Base-by-base conservation (phyloP, 768 basidiomycete species). In the Boletus vermiculosoides region DNA sequence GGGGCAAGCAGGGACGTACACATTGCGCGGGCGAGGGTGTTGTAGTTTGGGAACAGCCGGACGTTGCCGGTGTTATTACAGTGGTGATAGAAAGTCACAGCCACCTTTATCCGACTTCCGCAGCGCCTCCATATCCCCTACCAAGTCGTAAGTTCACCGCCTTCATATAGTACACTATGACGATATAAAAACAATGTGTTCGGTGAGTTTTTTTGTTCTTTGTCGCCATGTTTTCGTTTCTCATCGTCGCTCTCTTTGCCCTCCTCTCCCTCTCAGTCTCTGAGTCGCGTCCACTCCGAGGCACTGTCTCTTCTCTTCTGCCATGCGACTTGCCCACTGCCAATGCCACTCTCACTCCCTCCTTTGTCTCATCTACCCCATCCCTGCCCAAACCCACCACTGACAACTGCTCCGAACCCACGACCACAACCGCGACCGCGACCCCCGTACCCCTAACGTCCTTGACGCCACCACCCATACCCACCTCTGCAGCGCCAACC, bases 161-260 rank as follows among this genome's bases (percentile, higher is more conserved):
- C 28, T 28, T n/a, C n/a, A n/a, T n/a, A n/a, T n/a, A n/a, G n/a
- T n/a, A 4, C 28, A 7, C 28, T 13, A 1, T 37, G 30, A 25
- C 13, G 9, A 7, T 44, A 52, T 45, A 52, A 52, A 49, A 5
- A 15, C 33, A 7, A 3, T 10, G 15, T n/a, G 5, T 0, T 6
- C 13, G 28, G 37, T 15, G 1, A 3, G 41, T 45, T 4, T 0
- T 25, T 20, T 22, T 20, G 15, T 4, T 13, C 6, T 28, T 25
- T 16, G 11, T 72, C 55, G 60, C 62, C 50, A 55, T 77, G 65
- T 59, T 77, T 49, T 64, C 76, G 56, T 63, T 76, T 57, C 52
- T 79, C 60, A 62, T 77, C 60, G 60, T 82, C 62, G 69, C 78
- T 58, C 70, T 80, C 62, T 68, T 81, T 89, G 90, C 78, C 84